These are phyloP conservation scores for Tricholoma matsutake DNA, from an alignment of 768 basidiomycete species.

Conservation along the genomic window DNA sequence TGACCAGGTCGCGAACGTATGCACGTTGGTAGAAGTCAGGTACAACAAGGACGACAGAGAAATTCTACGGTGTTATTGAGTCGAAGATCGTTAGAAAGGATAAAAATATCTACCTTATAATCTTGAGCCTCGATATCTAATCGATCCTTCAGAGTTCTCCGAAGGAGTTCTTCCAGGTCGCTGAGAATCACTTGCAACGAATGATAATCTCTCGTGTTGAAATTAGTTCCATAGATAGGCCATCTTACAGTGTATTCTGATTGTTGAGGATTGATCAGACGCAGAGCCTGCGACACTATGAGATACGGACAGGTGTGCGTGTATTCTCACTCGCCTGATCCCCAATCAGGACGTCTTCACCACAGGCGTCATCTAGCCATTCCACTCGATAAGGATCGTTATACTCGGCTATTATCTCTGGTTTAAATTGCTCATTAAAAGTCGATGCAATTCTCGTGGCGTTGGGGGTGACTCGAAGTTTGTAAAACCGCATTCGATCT, in stretches of 20 bases:
- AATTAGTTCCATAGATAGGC: conserved; percentile 78
- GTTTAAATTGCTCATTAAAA: conserved; percentile 81
- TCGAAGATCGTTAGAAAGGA: not conserved
- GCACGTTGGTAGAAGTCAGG: conserved; percentile 88
- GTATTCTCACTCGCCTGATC: conserved; percentile 50
- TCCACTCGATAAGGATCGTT: conserved; percentile 83
- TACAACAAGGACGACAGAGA: conserved; percentile 83
- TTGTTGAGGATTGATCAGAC: conserved; percentile 61
- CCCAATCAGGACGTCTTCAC: conserved; percentile 61
- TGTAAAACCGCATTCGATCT: conserved; percentile 85
- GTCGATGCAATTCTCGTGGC: conserved; percentile 67
- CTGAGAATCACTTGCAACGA: conserved; percentile 68
- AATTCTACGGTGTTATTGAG: conserved; percentile 51
- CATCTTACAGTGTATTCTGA: conserved; percentile 74
- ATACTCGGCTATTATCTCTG: conserved; percentile 80
- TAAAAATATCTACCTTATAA: conserved; percentile 50
- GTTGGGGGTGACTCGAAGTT: conserved; percentile 70
- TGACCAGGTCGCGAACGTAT: conserved; percentile 77
- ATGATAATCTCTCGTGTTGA: conserved; percentile 79
- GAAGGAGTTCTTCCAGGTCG: conserved; percentile 74
- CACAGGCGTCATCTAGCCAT: conserved; percentile 64
- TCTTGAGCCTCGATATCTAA: conserved; percentile 50
- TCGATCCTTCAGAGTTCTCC: conserved; percentile 55
- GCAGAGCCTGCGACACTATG: conserved; percentile 51
- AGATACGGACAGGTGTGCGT: not conserved